Evolutionary conservation across 148 eudicot species (phyloP).

Genomic region (Silene conica): DNA sequence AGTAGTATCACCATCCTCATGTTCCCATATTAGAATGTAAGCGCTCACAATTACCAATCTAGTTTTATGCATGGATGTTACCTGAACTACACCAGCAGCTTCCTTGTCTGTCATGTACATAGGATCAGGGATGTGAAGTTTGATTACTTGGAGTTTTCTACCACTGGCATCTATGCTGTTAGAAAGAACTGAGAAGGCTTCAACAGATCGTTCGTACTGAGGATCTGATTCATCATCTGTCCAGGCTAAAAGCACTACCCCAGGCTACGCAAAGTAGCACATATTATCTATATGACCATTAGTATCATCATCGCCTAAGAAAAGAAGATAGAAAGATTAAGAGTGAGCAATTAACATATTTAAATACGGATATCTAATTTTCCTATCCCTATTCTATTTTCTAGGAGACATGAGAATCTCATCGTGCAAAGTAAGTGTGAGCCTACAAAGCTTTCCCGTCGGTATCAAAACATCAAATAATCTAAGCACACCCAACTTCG

Average conservation of each 20-base stretch:
- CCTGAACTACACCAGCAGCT: constrained; percentile 75
- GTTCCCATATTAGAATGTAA: not conserved
- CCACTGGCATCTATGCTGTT: constrained; percentile 70
- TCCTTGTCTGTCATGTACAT: constrained; percentile 83
- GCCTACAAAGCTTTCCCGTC: not conserved
- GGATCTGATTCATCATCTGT: constrained; percentile 86
- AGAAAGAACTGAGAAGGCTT: constrained; percentile 67
- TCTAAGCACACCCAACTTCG: too few relatives aligned
- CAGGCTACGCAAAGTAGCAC: constrained; percentile 90
- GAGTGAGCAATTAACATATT: not conserved
- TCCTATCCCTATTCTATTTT: not conserved
- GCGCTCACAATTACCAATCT: not conserved
- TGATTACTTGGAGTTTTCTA: constrained; percentile 74
- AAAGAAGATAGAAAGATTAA: not conserved
- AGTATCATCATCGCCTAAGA: constrained; percentile 91
- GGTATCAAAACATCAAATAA: too few relatives aligned
- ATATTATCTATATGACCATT: constrained; percentile 93
- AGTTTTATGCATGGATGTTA: constrained; percentile 11
- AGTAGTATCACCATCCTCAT: not conserved
- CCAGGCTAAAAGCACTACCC: constrained; percentile 80
- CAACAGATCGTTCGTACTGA: constrained; percentile 66
- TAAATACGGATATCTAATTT: too few relatives aligned
- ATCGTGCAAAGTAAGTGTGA: not conserved
- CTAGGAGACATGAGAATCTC: not conserved
- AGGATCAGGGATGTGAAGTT: constrained; percentile 89